These are phyloP conservation scores for Candida sanyaensis DNA, from an alignment of 1,139 yeast species.

Conservation along the genomic window DNA sequence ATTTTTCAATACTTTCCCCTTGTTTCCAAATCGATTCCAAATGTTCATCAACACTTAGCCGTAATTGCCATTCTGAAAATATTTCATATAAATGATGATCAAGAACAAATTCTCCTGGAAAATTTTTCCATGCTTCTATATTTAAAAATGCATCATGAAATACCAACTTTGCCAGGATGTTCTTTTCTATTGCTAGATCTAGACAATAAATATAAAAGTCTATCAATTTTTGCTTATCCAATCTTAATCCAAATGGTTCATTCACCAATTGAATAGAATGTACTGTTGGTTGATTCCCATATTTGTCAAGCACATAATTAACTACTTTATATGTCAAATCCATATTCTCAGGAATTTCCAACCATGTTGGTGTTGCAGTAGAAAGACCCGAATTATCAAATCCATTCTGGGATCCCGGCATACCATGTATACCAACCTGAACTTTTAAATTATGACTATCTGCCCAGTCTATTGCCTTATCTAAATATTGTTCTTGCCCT, in stretches of 20 bases:
- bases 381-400: constrained; percentile 28
- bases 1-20: constrained; percentile 18
- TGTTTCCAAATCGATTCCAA: constrained; percentile 15
- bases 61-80: constrained; percentile 21
- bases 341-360: constrained; percentile 17
- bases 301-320: constrained; percentile 21
- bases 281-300: constrained; percentile 17
- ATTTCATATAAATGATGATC: constrained; percentile 30
- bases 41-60: constrained; percentile 18
- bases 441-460: constrained; percentile 18
- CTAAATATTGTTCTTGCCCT: constrained; percentile 27
- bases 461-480: constrained; percentile 25
- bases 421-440: constrained; percentile 27
- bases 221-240: constrained; percentile 18
- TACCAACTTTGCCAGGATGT: constrained; percentile 15
- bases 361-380: constrained; percentile 15
- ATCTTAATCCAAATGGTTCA: constrained; percentile 23
- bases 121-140: constrained; percentile 22
- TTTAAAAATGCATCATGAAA: constrained; percentile 27
- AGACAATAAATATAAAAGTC: constrained; percentile 18
- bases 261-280: constrained; percentile 26
- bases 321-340: constrained; percentile 18
- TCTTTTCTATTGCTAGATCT: constrained; percentile 11
- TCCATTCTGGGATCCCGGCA: constrained; percentile 33
- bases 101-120: constrained; percentile 17